Base-by-base conservation (phyloP, 2,329 filamentous ascomycete species). In the Aspergillus carbonarius region DNA sequence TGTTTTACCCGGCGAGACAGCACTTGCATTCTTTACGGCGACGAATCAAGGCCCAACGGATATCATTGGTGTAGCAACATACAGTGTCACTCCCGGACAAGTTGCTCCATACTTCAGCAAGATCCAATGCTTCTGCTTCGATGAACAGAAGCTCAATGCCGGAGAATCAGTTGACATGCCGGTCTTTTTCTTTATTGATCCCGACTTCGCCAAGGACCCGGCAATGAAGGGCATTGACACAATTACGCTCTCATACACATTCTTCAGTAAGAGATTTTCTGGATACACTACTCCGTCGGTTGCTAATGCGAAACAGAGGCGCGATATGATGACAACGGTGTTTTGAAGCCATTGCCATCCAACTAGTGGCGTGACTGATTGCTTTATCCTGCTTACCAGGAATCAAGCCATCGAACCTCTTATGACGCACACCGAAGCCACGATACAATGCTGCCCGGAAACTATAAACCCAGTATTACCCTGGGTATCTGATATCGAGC, bases 151-250 rank as follows among this genome's bases (percentile, higher is more conserved):
- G 61, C 78, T 99, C 65, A 93, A 95, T 72, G 93, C 93, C 5
- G 93, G 93, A 46, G 96, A 99, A 82, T 95, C 92, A 46, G 95
- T 99, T 55, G 95, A 99, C 75, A 99, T 99, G 96, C 96, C 95
- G 0, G 96, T 99, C 0, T 99, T 99, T 77, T 99, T 99, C 79
- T 99, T 98, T 76, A 90, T 99, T 65, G 95, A 99, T 72, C 95
- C 95, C 0, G 95, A 98, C 72, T 88, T 99, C 79, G 83, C 93
- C 59, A 93, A 90, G 67, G 95, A 99, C 76, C 81, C 93, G 53
- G 93, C 90, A 64, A 98, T 97, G 93, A 91, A 85, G 77, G 90
- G 90, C 0, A 91, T 99, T 62, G 92, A 97, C 79, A 96, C 93
- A 1, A 92, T 99, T 56, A 99, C 95, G 34, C 77, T 99, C 70